Percentiles rank a stretch among this genome's conserved stretches.
Conservation (phyloP, 257 asterid genomes). For the Jasminum sambac region DNA sequence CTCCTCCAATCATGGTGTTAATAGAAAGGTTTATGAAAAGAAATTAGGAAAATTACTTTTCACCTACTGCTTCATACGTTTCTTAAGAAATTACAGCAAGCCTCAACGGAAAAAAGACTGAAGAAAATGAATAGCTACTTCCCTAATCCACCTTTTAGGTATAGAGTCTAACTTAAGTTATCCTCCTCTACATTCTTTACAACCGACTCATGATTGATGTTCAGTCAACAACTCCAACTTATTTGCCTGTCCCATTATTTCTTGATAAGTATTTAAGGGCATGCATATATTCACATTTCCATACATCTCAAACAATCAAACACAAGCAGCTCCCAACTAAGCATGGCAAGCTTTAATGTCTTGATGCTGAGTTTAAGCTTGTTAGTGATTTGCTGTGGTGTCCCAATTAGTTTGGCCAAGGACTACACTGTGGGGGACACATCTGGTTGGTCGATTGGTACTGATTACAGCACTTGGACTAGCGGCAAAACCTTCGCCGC, state of each 20-base stretch:
- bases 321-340: neutral
- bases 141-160: slow-evolving; percentile 25
- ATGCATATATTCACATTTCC: neutral
- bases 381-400: slow-evolving; percentile 30
- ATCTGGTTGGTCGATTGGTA: slow-evolving; percentile 67
- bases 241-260: slow-evolving; percentile 5
- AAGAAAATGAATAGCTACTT: slow-evolving; percentile 7
- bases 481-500: slow-evolving; percentile 50
- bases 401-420: slow-evolving; percentile 38
- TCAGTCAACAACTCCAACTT: slow-evolving; percentile 55
- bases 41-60: slow-evolving; percentile 25
- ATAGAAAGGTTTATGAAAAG: slow-evolving; percentile 14
- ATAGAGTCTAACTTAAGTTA: slow-evolving; percentile 34
- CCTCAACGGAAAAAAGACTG: neutral
- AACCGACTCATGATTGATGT: slow-evolving; percentile 13
- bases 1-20: slow-evolving; percentile 34
- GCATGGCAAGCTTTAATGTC: slow-evolving; percentile 41
- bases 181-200: slow-evolving; percentile 21
- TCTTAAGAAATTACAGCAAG: slow-evolving; percentile 11
- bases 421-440: slow-evolving; percentile 71
- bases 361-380: slow-evolving; percentile 23
- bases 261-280: neutral
- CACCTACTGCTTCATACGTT: slow-evolving; percentile 38
- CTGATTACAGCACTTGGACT: slow-evolving; percentile 64
- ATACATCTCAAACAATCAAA: neutral